Base-by-base conservation (phyloP, 176 grass and related monocot species). In the Alopecurus myosuroides region DNA sequence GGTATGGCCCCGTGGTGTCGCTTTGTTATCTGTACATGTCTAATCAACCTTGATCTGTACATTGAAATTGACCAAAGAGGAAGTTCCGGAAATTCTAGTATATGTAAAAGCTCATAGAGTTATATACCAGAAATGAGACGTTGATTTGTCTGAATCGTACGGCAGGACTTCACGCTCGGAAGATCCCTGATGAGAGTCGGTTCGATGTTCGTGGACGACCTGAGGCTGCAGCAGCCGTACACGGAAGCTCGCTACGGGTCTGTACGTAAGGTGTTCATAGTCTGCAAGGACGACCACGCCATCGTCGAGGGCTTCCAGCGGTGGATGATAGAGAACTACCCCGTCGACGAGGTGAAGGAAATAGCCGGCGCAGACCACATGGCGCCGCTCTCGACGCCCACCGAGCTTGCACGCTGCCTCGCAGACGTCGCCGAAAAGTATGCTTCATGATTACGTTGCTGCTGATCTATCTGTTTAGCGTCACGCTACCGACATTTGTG, bases 201-300 rank as follows among this genome's bases (percentile, higher is more conserved):
- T 1, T 95, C 91, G 1, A 44, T 92, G 50, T 98, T 98, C 61
- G 7, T 77, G 12, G 87, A 98, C 19, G 91, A 98, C 22, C 85
- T 94, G 26, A 29, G 12, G 0, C 7, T 13, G 30, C 77, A 76
- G 79, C 51, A 60, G 13, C 87, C 96, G 1, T 85, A 85, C 60
- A 85, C 87, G 30, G 0, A 69, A 67, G 75, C 9, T 0, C 50
- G 87, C 7, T 95, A 95, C 62, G 96, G 93, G 0, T 88, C 87
- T 28, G 96, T 94, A 55, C 79, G 83, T 5, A 78, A 69, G 86
- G 89, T 85, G 37, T 98, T 87, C 88, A 4, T 95, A 9, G 77
- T 92, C 3, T 95, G 85, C 44, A 76, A 11, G 23, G 55, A 95
- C 37, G 96, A 98, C 64, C 2, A 36, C 25, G 61, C 5, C 22